Percentiles rank a stretch among this genome's conserved stretches.
phyloP scores from a whole-genome alignment of 768 basidiomycete genomes.

The Tulasnella sp. region DNA sequence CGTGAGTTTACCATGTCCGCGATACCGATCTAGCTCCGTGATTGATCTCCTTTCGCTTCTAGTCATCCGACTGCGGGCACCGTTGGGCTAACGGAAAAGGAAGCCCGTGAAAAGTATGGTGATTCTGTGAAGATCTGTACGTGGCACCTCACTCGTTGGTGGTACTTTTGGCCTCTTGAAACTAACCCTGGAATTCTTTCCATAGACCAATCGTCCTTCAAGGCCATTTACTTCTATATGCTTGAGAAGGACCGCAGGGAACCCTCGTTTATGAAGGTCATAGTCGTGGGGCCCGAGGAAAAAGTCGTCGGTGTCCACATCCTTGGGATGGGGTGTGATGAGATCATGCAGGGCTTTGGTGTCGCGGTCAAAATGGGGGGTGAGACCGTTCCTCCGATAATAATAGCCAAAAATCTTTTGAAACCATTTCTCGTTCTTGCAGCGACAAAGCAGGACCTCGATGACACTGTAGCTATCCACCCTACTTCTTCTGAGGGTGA shows the following conservation, averaged over 20 bases:
- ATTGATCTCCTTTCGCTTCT: background rate
- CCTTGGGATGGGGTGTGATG: slow-evolving; percentile 85
- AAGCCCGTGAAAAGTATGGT: slow-evolving; percentile 82
- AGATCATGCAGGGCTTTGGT: slow-evolving; percentile 88
- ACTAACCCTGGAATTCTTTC: slow-evolving; percentile 5
- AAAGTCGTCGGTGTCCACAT: slow-evolving; percentile 92
- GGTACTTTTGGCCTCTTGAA: background rate
- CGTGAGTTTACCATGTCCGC: slow-evolving; percentile 43
- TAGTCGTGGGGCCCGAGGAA: slow-evolving; percentile 80
- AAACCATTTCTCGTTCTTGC: no score
- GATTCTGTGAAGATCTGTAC: slow-evolving; percentile 82
- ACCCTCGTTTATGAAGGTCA: slow-evolving; percentile 86
- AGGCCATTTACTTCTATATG: slow-evolving; percentile 87
- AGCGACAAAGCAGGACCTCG: slow-evolving; percentile 60
- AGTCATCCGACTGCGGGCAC: slow-evolving; percentile 95
- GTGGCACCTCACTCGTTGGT: slow-evolving; percentile 28
- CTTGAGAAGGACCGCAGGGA: slow-evolving; percentile 82
- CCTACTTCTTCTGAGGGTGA: slow-evolving; percentile 38
- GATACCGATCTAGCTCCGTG: no score
- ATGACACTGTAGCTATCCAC: slow-evolving; percentile 86
- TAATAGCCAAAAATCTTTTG: no score
- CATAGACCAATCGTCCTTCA: slow-evolving; percentile 71
- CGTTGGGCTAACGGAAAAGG: slow-evolving; percentile 86
- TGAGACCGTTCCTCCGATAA: no score
- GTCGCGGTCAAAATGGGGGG: slow-evolving; percentile 97